phyloP scores from a whole-genome alignment of 202 grass and related monocot genomes.

The Panicum virgatum region DNA sequence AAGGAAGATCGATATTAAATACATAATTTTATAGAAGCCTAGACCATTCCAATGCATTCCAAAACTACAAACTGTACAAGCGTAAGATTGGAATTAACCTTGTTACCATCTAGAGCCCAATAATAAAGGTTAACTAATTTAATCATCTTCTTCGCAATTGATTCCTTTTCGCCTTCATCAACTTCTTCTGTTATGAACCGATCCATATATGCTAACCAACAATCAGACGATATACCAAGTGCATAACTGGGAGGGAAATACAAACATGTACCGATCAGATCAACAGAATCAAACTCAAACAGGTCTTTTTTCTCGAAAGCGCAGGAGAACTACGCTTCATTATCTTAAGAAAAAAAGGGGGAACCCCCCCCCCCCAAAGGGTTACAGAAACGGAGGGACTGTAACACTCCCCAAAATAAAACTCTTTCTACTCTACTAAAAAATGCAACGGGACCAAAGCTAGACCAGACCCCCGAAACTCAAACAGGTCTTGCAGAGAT shows the following conservation, averaged over 20 bases:
- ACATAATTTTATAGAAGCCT: not conserved
- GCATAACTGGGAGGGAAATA: slow-evolving; percentile 39
- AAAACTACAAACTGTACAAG: not conserved
- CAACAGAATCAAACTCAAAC: not conserved
- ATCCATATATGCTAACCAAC: slow-evolving; percentile 73
- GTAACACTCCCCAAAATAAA: too few relatives aligned
- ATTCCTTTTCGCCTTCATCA: slow-evolving; percentile 31
- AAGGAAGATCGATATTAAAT: not conserved
- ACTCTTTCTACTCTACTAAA: too few relatives aligned
- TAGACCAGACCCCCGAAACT: too few relatives aligned
- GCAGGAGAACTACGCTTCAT: too few relatives aligned
- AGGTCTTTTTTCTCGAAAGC: too few relatives aligned
- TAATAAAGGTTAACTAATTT: slow-evolving; percentile 75
- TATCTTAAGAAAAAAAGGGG: too few relatives aligned
- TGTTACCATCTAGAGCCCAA: slow-evolving; percentile 63
- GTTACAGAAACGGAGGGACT: too few relatives aligned
- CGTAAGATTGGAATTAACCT: slow-evolving; percentile 47
- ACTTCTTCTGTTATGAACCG: slow-evolving; percentile 53
- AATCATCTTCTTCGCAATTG: slow-evolving; percentile 43
- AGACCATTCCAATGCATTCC: not conserved
- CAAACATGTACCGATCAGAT: not conserved
- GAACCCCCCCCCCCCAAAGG: too few relatives aligned
- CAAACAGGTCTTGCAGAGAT: not conserved
- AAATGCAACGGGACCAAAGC: too few relatives aligned
- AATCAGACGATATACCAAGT: slow-evolving; percentile 45